Base-by-base conservation (phyloP, 805 yeast species). In the Lipomyces spencermartinsiae region DNA sequence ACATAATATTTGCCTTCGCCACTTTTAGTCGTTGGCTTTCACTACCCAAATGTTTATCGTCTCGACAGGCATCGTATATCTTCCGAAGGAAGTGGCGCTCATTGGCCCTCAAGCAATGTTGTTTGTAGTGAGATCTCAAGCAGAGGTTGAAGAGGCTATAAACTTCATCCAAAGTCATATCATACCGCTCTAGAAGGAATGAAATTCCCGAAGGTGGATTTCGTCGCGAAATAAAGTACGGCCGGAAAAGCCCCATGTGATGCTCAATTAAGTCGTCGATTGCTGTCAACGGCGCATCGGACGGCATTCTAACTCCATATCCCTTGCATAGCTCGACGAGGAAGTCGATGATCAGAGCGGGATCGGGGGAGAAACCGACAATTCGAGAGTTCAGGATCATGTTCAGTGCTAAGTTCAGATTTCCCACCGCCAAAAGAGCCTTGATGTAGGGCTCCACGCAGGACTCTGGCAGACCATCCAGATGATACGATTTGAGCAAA, bases 191-290 rank as follows among this genome's bases (percentile, higher is more conserved):
- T 10, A 63, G 49, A n/a, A 66, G 53, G 25, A 57, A 49, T 16
- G 25, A 34, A 9, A 59, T 43, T 9, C 61, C 53, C 12, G 10
- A 14, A 14, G 37, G 34, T 10, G 66, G 14, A 25, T 29, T 19
- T 34, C 29, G 37, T 19, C 55, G 10, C 34, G 69, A 58, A 31
- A 62, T 33, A 16, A 62, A 39, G 34, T 66, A 66, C 19, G 69
- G 69, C 51, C 69, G 34, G 61, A 66, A 63, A n/a, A 55, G 46
- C 4, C 69, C 67, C 59, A 54, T 14, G 25, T 61, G 39, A 19
- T 56, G 51, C 25, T 12, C 29, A 9, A 33, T 22, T 34, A 46
- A 43, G 31, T 22, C 49, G 57, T 57, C 49, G 43, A 57, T 57
- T 1, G 31, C 60, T 55, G 37, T 55, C n/a, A 31, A 31, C n/a